Conservation (phyloP, 2,329 filamentous ascomycete species). For the Pyrenochaeta sp. region DNA sequence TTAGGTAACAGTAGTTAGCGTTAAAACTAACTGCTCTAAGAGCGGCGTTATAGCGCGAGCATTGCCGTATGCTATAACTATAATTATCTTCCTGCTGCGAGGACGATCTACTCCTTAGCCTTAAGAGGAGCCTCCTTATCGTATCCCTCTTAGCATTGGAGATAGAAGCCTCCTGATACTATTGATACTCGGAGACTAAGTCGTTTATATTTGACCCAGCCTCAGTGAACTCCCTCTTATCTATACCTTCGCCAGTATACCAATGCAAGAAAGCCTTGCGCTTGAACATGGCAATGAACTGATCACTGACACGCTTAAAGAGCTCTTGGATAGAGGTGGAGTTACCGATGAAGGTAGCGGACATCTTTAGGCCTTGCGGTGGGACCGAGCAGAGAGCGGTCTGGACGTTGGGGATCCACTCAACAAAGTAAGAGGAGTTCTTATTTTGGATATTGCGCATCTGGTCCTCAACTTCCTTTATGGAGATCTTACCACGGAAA, state of each 20-base stretch:
- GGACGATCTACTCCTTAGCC: conserved; percentile 71
- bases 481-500: conserved; percentile 99
- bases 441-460: conserved; percentile 99
- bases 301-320: conserved; percentile 99
- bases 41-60: too few relatives aligned
- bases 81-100: too few relatives aligned
- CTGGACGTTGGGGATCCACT: conserved; percentile 99
- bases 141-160: conserved; percentile 96
- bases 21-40: too few relatives aligned
- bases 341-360: conserved; percentile 98
- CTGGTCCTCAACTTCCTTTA: conserved; percentile 99
- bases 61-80: too few relatives aligned
- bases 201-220: conserved; percentile 99
- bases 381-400: conserved; percentile 99
- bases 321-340: conserved; percentile 99
- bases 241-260: conserved; percentile 99
- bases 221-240: conserved; percentile 99
- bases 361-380: conserved; percentile 98
- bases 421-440: conserved; percentile 99
- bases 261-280: conserved; percentile 99
- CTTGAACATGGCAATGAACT: conserved; percentile 99
- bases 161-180: conserved; percentile 99
- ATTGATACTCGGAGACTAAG: conserved; percentile 98
- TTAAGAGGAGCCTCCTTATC: conserved; percentile 81
- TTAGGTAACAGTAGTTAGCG: too few relatives aligned